Percentiles rank a stretch among this genome's conserved stretches.
Evolutionary conservation across 805 yeast genomes (phyloP).

Genomic region (Kazachstania africana): DNA sequence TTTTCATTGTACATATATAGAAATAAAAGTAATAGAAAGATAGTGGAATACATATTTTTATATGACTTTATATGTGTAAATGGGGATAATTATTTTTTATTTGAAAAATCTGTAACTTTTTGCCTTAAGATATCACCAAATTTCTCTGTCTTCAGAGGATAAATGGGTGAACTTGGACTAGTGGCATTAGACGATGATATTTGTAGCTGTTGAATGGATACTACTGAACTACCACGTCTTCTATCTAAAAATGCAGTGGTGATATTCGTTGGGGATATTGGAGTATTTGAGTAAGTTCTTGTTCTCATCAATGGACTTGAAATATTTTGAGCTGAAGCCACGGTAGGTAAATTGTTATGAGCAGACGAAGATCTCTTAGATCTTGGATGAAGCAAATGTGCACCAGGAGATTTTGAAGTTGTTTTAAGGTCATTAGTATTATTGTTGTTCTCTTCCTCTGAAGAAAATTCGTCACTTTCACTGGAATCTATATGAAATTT

Average conservation of each 20-base stretch:
- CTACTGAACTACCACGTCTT: conserved; percentile 1
- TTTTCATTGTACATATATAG: not conserved
- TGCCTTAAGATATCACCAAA: not conserved
- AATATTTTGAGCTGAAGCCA: not conserved
- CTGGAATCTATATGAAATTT: conserved; percentile 19
- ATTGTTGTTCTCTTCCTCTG: conserved; percentile 11
- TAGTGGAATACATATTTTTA: too few species aligned
- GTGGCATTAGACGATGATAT: too few species aligned
- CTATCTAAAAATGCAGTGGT: conserved; percentile 12
- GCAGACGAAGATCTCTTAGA: conserved; percentile 8
- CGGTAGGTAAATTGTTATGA: not conserved
- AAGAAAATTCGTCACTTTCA: conserved; percentile 18
- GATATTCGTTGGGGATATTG: not conserved
- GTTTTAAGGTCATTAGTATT: conserved; percentile 1
- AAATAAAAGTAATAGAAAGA: too few species aligned
- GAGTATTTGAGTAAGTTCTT: conserved; percentile 11
- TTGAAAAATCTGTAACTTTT: not conserved
- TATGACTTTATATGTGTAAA: too few species aligned
- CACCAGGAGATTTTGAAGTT: conserved; percentile 1
- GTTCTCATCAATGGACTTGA: conserved; percentile 6
- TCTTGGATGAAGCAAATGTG: too few species aligned
- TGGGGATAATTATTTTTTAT: too few species aligned
- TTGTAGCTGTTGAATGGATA: not conserved
- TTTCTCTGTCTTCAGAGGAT: too few species aligned
- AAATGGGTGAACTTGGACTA: not conserved